Evolutionary conservation across 2,329 filamentous ascomycete genomes (phyloP), one percentile per base, ranked within the genome.

Genomic region (Beauveria sp.): DNA sequence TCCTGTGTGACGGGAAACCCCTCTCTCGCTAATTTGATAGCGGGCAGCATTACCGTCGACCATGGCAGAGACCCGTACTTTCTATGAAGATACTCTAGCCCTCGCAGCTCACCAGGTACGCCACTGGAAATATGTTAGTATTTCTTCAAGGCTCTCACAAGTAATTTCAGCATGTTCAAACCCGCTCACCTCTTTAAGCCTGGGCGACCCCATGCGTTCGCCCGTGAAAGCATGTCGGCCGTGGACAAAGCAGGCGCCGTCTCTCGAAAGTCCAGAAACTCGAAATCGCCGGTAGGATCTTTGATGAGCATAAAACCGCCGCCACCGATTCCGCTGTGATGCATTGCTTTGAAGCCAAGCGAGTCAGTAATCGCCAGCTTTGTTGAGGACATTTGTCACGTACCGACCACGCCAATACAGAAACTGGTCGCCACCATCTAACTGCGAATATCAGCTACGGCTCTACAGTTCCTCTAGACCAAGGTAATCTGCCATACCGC

Each of bases 201-300:
- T 4, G 9, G 3, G 5, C 28, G 9, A 53, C 87, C 89, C 2
- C 80, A 80, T 3, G 80, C 74, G 0, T 79, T 81, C 65, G 91
- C 84, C 62, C 88, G 84, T 56, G 83, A 83, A 74, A 87, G 96
- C 92, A 96, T 96, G 66, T 91, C 83, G 71, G 92, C 79, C 63
- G 81, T 88, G 0, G 90, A 86, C 1, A 90, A 89, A 0, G 87
- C 89, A 1, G 92, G 91, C 0, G 92, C 92, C 0, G 84, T 90
- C 73, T 96, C 92, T 18, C 92, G 81, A 71, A 94, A 96, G 71
- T 96, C 91, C 65, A 96, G 85, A 65, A 85, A 88, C 67, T 94
- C 90, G 69, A 90, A 93, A 12, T 76, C 75, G 5, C 87, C 87
- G 63, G 89, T 82, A 4, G 80, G 73, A 2, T 79, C 75, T 63